Evolutionary conservation across 257 asterid species (phyloP), one percentile per base, ranked within the genome.

Genomic region (Haberlea rhodopensis): DNA sequence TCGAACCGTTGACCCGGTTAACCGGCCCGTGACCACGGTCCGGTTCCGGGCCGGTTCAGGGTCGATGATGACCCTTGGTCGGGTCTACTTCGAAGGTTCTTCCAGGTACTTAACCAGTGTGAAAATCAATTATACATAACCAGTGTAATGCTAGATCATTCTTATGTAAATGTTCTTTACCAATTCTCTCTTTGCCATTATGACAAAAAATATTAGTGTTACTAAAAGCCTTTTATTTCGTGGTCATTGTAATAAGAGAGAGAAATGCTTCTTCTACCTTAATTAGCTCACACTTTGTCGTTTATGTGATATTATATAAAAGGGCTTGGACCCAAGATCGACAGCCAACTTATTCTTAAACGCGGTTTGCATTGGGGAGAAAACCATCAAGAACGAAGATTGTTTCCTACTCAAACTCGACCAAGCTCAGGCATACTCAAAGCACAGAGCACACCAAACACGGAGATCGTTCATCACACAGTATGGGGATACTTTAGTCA

Each of bases 321-420:
- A 91, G 99, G 99, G 99, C 6, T 31, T 92, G 60, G 99, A 89
- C 67, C 96, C 99, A 1, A 79, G 97, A 83, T 87, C 94, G 20
- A 92, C 96, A 0, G 95, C 95, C 66, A 84, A 87, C 80, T 81
- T 92, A 20, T 92, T 92, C 81, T 29, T 82, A 21, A 81, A 85
- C 63, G 91, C 94, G 56, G 82, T 84, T 8, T 89, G 94, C 80
- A 80, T 79, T 0, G 97, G 97, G 11, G 99, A 92, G 67, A 92
- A 77, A 70, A 67, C 53, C 6, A 76, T 92, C 53, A 71, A 78
- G 28, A 68, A 71, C 11, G 96, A 92, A 60, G 91, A 74, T 1
- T 89, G 99, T 53, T 92, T 89, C 76, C 72, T 79, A 19, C 89
- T 92, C 2, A 89, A 83, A 76, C 72, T 85, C 4, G 97, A 85